Conservation (phyloP, 345 rosid genomes). For the Pistacia atlantica region DNA sequence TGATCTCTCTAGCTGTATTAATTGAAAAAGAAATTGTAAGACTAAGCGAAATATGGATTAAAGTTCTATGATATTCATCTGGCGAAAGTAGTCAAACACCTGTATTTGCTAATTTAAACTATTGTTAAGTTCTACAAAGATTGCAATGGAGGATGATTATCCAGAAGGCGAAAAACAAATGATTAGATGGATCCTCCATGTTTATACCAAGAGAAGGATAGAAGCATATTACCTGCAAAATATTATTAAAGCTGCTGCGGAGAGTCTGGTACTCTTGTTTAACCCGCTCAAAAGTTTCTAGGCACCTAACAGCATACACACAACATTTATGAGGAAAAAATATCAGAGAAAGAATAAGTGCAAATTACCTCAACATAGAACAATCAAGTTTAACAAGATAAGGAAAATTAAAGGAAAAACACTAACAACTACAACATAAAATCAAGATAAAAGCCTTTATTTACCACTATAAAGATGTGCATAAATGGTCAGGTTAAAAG, state of each 20-base stretch:
- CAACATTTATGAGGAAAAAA: neutral
- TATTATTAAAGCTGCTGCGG: constrained; percentile 18
- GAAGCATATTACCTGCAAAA: constrained; percentile 21
- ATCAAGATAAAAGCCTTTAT: neutral
- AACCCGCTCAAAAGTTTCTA: constrained; percentile 13
- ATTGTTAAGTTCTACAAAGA: too few relatives aligned
- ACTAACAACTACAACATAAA: neutral
- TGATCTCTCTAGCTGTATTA: constrained; percentile 19
- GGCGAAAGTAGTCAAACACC: too few relatives aligned
- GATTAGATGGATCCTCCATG: too few relatives aligned
- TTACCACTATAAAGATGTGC: neutral
- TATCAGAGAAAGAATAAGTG: neutral
- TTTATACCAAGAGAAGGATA: neutral
- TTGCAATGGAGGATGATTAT: too few relatives aligned
- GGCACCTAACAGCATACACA: constrained; percentile 26
- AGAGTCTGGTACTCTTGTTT: constrained; percentile 26
- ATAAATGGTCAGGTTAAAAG: neutral
- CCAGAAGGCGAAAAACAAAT: too few relatives aligned
- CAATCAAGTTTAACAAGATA: neutral
- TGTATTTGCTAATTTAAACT: too few relatives aligned
- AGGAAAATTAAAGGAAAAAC: neutral
- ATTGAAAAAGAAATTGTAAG: neutral
- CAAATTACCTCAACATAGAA: neutral
- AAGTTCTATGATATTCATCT: too few relatives aligned
- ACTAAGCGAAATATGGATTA: too few relatives aligned